Evolutionary conservation across 257 asterid genomes (phyloP).

Genomic region (Pogostemon cablin): DNA sequence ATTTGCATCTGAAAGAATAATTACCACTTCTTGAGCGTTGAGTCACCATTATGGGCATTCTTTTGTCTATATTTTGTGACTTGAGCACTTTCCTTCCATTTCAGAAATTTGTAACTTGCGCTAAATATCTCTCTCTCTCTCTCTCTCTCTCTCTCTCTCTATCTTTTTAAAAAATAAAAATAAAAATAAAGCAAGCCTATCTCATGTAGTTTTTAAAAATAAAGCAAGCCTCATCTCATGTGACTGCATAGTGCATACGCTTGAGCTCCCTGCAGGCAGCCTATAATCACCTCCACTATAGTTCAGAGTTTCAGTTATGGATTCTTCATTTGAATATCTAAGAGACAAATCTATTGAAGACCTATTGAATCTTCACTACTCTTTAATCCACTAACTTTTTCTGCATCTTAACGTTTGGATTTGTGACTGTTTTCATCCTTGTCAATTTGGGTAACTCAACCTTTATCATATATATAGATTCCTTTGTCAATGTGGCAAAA

Average conservation of each 20-base stretch:
- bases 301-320: not conserved
- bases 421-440: constrained; percentile 12
- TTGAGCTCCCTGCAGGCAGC: not conserved
- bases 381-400: not conserved
- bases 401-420: constrained; percentile 8
- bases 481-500: not conserved
- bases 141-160: no score
- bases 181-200: not conserved
- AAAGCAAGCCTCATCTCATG: not conserved
- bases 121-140: not conserved
- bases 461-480: not conserved
- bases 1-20: not conserved
- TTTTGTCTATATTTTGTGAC: not conserved
- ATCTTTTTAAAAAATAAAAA: no score
- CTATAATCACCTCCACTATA: not conserved
- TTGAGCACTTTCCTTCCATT: constrained; percentile 6
- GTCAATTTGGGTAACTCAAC: not conserved
- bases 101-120: not conserved
- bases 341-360: not conserved
- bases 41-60: constrained; percentile 6
- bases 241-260: constrained; percentile 3
- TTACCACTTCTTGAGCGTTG: not conserved
- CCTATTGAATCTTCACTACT: not conserved
- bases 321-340: not conserved
- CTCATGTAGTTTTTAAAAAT: not conserved